A percentile compares a stretch with the other conserved stretches of the same genome.
Conservation (phyloP, 164 flowering plant genomes). For the Vitis amurensis region DNA sequence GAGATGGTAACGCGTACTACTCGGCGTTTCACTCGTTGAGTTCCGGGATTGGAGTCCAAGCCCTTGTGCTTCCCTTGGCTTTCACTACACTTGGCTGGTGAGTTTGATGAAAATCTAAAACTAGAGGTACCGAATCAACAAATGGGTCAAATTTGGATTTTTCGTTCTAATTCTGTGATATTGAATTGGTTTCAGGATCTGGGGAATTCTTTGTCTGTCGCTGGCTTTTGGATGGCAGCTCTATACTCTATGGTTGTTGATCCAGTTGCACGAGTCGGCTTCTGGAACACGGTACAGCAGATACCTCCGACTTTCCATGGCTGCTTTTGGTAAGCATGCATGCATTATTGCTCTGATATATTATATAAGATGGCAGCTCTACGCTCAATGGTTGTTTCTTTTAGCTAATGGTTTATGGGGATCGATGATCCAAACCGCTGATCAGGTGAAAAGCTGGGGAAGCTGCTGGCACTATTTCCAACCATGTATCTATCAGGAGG, state of each 20-base stretch:
- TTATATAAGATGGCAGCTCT: too few relatives aligned
- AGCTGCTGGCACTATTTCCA: slow-evolving; percentile 51
- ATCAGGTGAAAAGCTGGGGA: slow-evolving; percentile 56
- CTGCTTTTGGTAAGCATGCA: slow-evolving; percentile 50
- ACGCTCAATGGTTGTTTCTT: too few relatives aligned
- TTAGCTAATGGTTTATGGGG: neutral
- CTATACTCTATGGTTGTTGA: slow-evolving; percentile 53
- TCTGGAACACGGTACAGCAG: slow-evolving; percentile 56
- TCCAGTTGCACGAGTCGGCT: slow-evolving; percentile 55
- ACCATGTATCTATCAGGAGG: slow-evolving; percentile 67
- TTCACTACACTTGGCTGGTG: slow-evolving; percentile 50
- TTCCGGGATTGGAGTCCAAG: slow-evolving; percentile 51
- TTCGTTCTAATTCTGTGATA: neutral
- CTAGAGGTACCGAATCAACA: neutral
- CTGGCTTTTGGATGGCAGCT: slow-evolving; percentile 58
- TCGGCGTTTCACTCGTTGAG: slow-evolving; percentile 48
- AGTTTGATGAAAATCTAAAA: neutral
- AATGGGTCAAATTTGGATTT: neutral
- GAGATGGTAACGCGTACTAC: slow-evolving; percentile 44
- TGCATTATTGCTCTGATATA: too few relatives aligned
- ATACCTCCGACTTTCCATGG: slow-evolving; percentile 57
- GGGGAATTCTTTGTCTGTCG: slow-evolving; percentile 49
- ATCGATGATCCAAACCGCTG: too few relatives aligned
- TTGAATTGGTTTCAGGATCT: slow-evolving; percentile 34
- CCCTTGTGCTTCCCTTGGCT: slow-evolving; percentile 48